These are phyloP conservation scores for Fusarium tjaetaba DNA, from an alignment of 2,329 filamentous ascomycete species.

Conservation along the genomic window DNA sequence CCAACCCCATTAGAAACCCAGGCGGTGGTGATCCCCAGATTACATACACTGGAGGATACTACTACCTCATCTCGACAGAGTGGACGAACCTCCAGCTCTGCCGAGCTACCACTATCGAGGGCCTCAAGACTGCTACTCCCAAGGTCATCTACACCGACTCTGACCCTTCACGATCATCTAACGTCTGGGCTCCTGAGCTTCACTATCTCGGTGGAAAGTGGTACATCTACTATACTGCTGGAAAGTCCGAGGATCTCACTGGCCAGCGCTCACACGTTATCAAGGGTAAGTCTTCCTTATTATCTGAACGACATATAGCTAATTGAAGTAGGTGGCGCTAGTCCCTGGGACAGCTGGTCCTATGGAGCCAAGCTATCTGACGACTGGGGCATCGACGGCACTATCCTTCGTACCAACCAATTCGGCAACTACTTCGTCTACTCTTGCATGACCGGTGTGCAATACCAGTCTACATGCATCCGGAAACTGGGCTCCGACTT, in stretches of 20 bases:
- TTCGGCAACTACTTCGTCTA: conserved; percentile 63
- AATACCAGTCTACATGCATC: conserved; percentile 52
- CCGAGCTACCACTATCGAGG: conserved; percentile 62
- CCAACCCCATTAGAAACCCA: conserved; percentile 61
- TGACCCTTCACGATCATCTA: conserved; percentile 59
- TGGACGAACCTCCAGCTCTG: conserved; percentile 66
- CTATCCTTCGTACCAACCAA: conserved; percentile 58
- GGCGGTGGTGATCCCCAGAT: conserved; percentile 65
- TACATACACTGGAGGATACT: conserved; percentile 62
- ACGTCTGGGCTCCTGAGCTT: conserved; percentile 68
- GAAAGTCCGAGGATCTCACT: conserved; percentile 54
- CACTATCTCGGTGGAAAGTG: conserved; percentile 60
- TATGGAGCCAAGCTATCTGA: conserved; percentile 59
- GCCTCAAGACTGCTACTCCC: conserved; percentile 62
- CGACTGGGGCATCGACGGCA: conserved; percentile 65
- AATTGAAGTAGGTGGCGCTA: conserved; percentile 54
- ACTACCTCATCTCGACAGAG: conserved; percentile 66
- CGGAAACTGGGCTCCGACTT: conserved; percentile 53
- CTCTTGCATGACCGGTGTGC: conserved; percentile 59
- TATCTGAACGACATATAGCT: rapidly evolving
- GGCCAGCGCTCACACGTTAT: conserved; percentile 63
- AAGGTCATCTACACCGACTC: conserved; percentile 62
- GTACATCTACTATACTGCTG: conserved; percentile 69
- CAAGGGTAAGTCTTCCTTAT: conserved; percentile 49
- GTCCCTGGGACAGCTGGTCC: conserved; percentile 61